Percentiles rank a stretch among this genome's conserved stretches.
Evolutionary conservation across 2,329 filamentous ascomycete species (phyloP).

Genomic region (Ophiostoma tasmaniense): DNA sequence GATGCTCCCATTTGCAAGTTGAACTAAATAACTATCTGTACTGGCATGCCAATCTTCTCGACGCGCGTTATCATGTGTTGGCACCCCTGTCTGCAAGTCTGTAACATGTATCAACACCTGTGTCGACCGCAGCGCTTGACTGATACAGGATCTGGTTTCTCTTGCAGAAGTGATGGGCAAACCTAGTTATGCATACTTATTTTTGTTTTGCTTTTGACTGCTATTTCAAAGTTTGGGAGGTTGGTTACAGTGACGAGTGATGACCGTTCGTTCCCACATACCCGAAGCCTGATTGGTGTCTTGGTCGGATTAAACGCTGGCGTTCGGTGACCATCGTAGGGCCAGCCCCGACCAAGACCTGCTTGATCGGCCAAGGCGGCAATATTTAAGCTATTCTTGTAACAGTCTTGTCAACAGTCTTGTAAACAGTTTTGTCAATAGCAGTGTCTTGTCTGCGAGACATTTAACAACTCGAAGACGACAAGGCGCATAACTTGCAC

Average conservation of each 20-base stretch:
- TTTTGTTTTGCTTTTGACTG: neutral
- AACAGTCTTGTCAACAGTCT: too few species aligned
- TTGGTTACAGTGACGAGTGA: neutral
- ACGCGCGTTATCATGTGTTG: neutral
- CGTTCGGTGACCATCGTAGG: neutral
- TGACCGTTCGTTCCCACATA: neutral
- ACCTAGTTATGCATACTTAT: neutral
- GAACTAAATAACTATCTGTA: too few species aligned
- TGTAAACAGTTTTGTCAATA: too few species aligned
- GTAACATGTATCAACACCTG: neutral
- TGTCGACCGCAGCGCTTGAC: neutral
- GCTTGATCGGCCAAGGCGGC: neutral
- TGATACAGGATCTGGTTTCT: constrained; percentile 1
- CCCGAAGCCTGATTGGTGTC: neutral
- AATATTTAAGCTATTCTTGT: neutral
- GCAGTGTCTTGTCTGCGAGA: neutral
- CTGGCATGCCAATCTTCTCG: neutral
- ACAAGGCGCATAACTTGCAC: neutral
- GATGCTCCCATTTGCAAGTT: too few species aligned
- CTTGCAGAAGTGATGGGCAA: neutral
- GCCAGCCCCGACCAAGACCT: neutral
- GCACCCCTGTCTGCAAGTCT: neutral
- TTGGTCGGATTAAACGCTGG: neutral
- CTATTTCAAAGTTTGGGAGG: neutral
- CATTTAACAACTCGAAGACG: neutral